Conservation (phyloP, 1,139 yeast species). For the Wickerhamomyces sp. region DNA sequence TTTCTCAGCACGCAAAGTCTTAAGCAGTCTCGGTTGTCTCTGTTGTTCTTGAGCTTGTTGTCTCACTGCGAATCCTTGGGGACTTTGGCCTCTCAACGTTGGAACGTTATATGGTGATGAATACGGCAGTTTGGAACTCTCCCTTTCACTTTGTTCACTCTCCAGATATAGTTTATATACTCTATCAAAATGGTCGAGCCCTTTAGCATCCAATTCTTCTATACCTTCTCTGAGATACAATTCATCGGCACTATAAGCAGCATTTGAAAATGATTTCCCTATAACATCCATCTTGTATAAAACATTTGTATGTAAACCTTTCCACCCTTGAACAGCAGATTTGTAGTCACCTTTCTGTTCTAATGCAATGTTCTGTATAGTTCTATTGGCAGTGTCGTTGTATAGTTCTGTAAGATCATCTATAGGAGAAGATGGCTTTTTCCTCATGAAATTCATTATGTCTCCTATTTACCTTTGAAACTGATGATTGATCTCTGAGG, state of each 20-base stretch:
- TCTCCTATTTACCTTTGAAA: neutral
- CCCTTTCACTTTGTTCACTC: conserved; percentile 1
- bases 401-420: conserved; percentile 59
- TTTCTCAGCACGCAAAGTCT: conserved; percentile 25
- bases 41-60: conserved; percentile 12
- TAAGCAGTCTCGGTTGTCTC: conserved; percentile 20
- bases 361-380: conserved; percentile 49
- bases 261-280: conserved; percentile 37
- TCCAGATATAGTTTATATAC: conserved; percentile 23
- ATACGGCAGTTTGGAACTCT: conserved; percentile 3
- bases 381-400: conserved; percentile 53
- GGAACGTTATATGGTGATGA: conserved; percentile 21
- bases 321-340: conserved; percentile 69
- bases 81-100: conserved; percentile 20
- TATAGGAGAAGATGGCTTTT: conserved; percentile 51
- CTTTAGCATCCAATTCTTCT: conserved; percentile 29
- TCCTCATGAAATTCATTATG: conserved; percentile 41
- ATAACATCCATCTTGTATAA: conserved; percentile 51
- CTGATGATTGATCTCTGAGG: neutral
- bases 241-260: conserved; percentile 41
- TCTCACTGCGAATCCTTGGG: conserved; percentile 19
- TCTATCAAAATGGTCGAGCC: conserved; percentile 33
- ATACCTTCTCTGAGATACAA: conserved; percentile 31
- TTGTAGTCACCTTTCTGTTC: conserved; percentile 51
- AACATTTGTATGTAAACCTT: conserved; percentile 55